These are phyloP conservation scores for Ustilago esculenta DNA, from an alignment of 1,284 basidiomycete genomes.

Conservation along the genomic window DNA sequence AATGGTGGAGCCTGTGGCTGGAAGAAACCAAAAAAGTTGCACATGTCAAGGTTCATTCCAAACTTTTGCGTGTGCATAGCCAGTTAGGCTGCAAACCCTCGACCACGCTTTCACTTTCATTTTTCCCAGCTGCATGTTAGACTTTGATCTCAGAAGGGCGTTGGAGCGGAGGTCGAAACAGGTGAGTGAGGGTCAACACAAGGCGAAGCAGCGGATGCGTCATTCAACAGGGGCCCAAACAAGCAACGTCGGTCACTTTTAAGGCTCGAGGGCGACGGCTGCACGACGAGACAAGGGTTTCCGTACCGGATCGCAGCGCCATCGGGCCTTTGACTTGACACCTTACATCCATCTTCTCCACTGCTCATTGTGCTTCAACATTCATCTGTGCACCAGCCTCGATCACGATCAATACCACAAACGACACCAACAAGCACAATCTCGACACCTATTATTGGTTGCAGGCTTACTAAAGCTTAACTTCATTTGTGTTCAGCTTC, in stretches of 20 bases:
- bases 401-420: too few species aligned
- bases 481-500: too few species aligned
- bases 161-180: slow-evolving; percentile 18
- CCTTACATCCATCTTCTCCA: slow-evolving; percentile 13
- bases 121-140: background rate
- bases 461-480: too few species aligned
- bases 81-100: too few species aligned
- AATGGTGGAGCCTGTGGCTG: background rate
- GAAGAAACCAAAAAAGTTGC: slow-evolving; percentile 3
- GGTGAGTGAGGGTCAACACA: background rate
- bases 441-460: too few species aligned
- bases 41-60: background rate
- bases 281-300: background rate
- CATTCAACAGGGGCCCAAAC: slow-evolving; percentile 30
- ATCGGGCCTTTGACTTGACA: too few species aligned
- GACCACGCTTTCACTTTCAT: too few species aligned
- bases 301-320: background rate
- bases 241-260: background rate
- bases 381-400: too few species aligned
- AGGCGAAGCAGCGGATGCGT: slow-evolving; percentile 21
- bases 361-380: background rate
- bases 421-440: too few species aligned
- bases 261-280: background rate
- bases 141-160: too few species aligned
- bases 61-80: slow-evolving; percentile 1